These are phyloP conservation scores for Neolecta irregularis DNA, from an alignment of 1,139 yeast species.

Conservation along the genomic window DNA sequence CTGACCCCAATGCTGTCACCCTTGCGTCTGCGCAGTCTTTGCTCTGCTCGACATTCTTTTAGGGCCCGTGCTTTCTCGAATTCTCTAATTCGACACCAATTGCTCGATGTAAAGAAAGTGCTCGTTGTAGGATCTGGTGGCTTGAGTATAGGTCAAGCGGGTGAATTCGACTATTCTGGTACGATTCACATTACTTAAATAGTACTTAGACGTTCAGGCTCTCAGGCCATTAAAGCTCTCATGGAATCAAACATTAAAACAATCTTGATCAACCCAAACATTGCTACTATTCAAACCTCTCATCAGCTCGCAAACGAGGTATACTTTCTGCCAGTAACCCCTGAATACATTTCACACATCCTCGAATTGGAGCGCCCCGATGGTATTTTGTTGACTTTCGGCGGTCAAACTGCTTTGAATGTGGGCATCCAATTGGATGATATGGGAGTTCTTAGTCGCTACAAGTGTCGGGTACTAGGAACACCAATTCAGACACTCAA, in stretches of 20 bases:
- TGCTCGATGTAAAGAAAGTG: conserved; percentile 78
- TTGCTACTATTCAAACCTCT: conserved; percentile 94
- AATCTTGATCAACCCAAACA: conserved; percentile 85
- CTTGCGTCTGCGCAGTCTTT: too few relatives aligned
- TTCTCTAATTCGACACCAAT: too few relatives aligned
- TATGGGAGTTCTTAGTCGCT: conserved; percentile 83
- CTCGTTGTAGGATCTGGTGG: conserved; percentile 97
- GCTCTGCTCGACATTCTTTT: too few relatives aligned
- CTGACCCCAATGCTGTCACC: too few relatives aligned
- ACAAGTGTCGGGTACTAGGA: conserved; percentile 86
- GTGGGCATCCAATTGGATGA: conserved; percentile 90
- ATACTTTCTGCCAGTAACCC: conserved; percentile 83
- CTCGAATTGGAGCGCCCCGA: conserved; percentile 94
- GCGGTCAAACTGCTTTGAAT: conserved; percentile 95
- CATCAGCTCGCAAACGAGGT: conserved; percentile 91
- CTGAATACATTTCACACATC: conserved; percentile 85
- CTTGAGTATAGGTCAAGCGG: conserved; percentile 95
- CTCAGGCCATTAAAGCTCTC: conserved; percentile 92
- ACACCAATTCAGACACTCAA: conserved; percentile 91
- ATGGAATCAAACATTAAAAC: conserved; percentile 78
- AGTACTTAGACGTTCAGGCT: conserved; percentile 21
- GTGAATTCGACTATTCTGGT: conserved; percentile 96
- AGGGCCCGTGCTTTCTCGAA: too few relatives aligned
- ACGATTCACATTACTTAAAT: conserved; percentile 11
- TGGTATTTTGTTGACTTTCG: conserved; percentile 86